Evolutionary conservation across 2,329 filamentous ascomycete species (phyloP).

Genomic region (Catunica adiposa): DNA sequence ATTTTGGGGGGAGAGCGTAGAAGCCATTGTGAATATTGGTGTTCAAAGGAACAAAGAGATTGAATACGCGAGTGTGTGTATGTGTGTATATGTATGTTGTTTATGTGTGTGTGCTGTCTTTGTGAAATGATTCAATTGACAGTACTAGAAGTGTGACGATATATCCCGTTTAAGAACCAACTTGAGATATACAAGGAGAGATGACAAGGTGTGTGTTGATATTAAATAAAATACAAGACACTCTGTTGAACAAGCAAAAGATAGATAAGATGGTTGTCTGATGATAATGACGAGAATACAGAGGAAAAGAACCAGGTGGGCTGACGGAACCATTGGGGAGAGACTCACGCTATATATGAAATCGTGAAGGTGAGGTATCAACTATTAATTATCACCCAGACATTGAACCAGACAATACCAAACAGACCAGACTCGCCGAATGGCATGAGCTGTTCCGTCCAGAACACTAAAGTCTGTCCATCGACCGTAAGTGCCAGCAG

Average conservation of each 20-base stretch:
- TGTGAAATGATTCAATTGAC: background rate
- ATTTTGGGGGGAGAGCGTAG: conserved; percentile 13
- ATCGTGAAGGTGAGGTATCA: background rate
- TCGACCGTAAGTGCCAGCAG: no score
- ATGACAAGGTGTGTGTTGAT: background rate
- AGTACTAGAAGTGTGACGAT: background rate
- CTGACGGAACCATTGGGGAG: background rate
- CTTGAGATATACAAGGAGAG: no score
- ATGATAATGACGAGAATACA: background rate
- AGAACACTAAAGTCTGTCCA: no score
- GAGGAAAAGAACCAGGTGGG: conserved; percentile 1
- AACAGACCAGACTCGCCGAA: no score
- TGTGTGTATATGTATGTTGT: background rate
- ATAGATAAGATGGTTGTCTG: background rate
- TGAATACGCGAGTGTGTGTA: background rate
- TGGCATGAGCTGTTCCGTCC: no score
- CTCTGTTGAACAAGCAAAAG: background rate
- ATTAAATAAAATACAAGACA: background rate
- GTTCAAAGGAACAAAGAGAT: background rate
- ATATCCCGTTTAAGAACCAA: background rate
- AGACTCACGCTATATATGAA: conserved; percentile 2
- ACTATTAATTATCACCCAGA: no score
- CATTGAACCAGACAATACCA: background rate
- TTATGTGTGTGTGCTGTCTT: background rate
- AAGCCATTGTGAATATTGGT: conserved; percentile 5